Evolutionary conservation across 805 yeast genomes (phyloP).

Genomic region (Diddensiella transvaalensis): DNA sequence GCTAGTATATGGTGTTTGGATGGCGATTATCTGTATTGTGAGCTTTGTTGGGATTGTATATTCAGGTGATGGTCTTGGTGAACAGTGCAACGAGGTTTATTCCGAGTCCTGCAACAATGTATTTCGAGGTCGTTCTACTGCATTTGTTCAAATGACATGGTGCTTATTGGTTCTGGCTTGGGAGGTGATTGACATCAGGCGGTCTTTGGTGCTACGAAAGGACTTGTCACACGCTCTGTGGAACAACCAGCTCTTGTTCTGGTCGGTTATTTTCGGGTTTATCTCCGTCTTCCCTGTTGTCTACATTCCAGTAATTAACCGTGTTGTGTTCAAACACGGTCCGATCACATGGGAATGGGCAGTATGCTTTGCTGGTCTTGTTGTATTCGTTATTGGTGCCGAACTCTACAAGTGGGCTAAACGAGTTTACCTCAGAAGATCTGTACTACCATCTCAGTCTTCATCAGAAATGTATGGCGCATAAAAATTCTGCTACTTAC

Average conservation of each 20-base stretch:
- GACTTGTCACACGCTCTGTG: conserved; percentile 64
- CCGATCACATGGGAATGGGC: conserved; percentile 82
- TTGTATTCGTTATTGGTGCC: conserved; percentile 55
- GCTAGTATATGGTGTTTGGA: conserved; percentile 66
- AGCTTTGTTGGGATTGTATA: conserved; percentile 65
- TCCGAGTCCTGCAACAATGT: conserved; percentile 54
- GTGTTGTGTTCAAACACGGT: conserved; percentile 66
- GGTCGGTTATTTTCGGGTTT: conserved; percentile 74
- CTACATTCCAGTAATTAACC: conserved; percentile 84
- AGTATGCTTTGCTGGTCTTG: conserved; percentile 53
- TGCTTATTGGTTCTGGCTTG: conserved; percentile 76
- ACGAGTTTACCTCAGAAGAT: conserved; percentile 47
- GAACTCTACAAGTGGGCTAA: conserved; percentile 69
- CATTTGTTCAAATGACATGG: conserved; percentile 85
- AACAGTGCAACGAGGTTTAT: conserved; percentile 56
- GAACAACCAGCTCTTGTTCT: conserved; percentile 72
- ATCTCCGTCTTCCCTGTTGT: conserved; percentile 74
- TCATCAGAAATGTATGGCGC: not conserved
- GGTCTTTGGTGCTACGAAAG: conserved; percentile 55
- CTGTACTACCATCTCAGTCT: not conserved
- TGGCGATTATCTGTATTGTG: conserved; percentile 68
- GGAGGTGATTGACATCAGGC: conserved; percentile 73
- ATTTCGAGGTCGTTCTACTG: conserved; percentile 69
- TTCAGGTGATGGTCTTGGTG: conserved; percentile 56
- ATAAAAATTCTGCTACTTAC: not conserved